Base-by-base conservation (phyloP, 768 basidiomycete genomes). In the Tephrocybe sp. region DNA sequence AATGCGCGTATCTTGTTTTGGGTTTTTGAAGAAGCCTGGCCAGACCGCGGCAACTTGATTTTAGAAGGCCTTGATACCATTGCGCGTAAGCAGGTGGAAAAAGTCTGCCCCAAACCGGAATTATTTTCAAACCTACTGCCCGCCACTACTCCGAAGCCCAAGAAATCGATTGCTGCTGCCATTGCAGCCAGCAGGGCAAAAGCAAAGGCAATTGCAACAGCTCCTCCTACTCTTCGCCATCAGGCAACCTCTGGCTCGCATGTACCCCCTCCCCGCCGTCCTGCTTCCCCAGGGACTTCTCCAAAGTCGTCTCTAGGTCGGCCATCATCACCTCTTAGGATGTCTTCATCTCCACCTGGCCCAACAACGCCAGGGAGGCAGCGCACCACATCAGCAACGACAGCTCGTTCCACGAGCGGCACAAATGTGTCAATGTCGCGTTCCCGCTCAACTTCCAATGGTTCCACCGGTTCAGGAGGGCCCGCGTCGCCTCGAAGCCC, bases 121-220 rank as follows among this genome's bases (percentile, higher is more conserved):
- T 58, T 75, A 17, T 70, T 69, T 21, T 62, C 72, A 21, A 62
- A 61, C 32, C 59, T 74, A 21, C 70, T 77, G 25, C 75, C 79
- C 2, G 11, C 28, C 5, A 66, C 74, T 2, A 80, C 80, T 7
- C 81, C 86, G 14, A 81, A 80, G 45, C 66, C 67, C 47, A 93
- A 93, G 72, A 93, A 93, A 68, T 82, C 81, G 39, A 75, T 94
- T 49, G 86, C 90, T 34, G 90, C 93, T 8, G 84, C 90, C 20
- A 90, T 95, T 60, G 93, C 93, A 34, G 92, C 93, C 18, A 94
- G 89, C 64, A 80, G 93, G 20, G 90, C 88, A 14, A 95, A 91
- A 64, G 90, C 90, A 14, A 92, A 85, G 61, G 86, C 82, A 18
- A 90, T 90, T 54, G 89, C 91, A 2, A 85, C 77, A 26, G 88